Conservation (phyloP, 345 rosid genomes). For the Psidium friedrichsthalianum region DNA sequence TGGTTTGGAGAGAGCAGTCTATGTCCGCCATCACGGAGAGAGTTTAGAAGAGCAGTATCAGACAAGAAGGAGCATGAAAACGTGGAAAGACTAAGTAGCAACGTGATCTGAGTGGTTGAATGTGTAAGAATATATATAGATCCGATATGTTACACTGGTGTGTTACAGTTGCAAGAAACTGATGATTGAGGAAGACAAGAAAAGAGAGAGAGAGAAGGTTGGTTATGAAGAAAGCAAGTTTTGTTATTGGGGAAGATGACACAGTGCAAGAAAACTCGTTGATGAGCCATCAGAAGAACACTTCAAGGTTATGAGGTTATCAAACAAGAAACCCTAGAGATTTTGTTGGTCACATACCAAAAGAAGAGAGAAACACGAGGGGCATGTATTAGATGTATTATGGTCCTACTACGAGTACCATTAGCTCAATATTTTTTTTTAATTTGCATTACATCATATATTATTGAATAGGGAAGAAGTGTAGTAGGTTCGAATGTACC, state of each 20-base stretch:
- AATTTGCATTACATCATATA: not conserved
- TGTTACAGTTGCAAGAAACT: not conserved
- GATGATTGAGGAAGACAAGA: constrained; percentile 6
- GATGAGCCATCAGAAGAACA: not conserved
- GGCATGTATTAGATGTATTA: not conserved
- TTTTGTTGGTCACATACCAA: not conserved
- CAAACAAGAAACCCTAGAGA: not conserved
- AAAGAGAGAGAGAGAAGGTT: constrained; percentile 2
- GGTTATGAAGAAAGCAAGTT: constrained; percentile 14
- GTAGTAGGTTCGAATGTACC: not conserved
- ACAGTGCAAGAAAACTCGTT: not conserved
- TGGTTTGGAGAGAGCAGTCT: constrained; percentile 9
- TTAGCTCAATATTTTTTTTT: not conserved
- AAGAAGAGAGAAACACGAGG: not conserved
- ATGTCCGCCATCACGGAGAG: constrained; percentile 17
- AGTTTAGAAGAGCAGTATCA: not conserved
- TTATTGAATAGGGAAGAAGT: not conserved
- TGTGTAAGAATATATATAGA: not conserved
- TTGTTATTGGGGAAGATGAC: not conserved
- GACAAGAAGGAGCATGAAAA: not conserved
- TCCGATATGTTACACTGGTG: not conserved
- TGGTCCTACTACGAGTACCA: not conserved
- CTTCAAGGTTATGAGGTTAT: not conserved
- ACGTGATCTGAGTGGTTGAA: not conserved
- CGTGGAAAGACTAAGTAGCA: not conserved